A percentile compares a stretch with the other conserved stretches of the same genome.
Conservation (phyloP, 179 eudicot species). For the Monotropa hypopitys region DNA sequence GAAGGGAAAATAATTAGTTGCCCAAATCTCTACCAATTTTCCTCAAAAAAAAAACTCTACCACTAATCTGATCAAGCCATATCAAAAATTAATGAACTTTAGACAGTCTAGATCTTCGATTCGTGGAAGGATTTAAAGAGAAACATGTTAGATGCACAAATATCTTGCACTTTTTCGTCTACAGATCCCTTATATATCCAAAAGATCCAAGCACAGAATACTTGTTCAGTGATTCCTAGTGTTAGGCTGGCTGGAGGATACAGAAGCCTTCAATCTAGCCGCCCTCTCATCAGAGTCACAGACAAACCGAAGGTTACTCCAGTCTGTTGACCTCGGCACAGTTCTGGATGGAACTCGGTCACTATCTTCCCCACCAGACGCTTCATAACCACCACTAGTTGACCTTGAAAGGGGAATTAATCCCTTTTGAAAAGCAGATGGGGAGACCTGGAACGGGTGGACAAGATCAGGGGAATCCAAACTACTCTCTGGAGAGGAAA, state of each 20-base stretch:
- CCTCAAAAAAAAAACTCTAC: not conserved
- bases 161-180: not conserved
- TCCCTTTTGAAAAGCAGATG: constrained; percentile 26
- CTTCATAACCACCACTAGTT: constrained; percentile 90
- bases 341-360: constrained; percentile 65
- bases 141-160: not conserved
- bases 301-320: constrained; percentile 51
- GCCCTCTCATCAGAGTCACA: constrained; percentile 38
- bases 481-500: constrained; percentile 94
- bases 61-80: not conserved
- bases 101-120: not conserved
- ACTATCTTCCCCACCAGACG: constrained; percentile 99
- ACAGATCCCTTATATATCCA: not conserved
- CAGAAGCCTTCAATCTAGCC: constrained; percentile 29
- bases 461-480: constrained; percentile 65
- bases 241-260: constrained; percentile 38
- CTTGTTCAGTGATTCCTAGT: constrained; percentile 30
- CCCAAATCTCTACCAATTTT: not conserved
- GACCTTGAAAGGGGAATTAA: constrained; percentile 54
- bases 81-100: not conserved
- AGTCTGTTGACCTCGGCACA: constrained; percentile 42
- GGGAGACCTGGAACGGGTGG: constrained; percentile 52
- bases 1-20: not conserved
- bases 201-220: not conserved
- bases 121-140: not conserved